These are phyloP conservation scores for Spinacia oleracea DNA, from an alignment of 179 eudicot genomes.

Conservation along the genomic window DNA sequence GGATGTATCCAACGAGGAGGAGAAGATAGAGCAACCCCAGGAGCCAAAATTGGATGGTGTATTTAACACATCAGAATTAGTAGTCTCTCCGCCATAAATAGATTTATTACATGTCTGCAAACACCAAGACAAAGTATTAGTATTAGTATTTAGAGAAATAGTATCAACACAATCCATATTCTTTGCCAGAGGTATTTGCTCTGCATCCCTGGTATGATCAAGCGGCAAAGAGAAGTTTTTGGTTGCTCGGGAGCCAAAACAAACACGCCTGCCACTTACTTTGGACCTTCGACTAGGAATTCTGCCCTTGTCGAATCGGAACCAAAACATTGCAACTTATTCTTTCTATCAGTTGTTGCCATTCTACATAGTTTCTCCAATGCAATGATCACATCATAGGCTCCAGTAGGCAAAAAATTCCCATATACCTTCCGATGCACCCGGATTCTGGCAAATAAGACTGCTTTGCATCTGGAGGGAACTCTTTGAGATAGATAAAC, in stretches of 20 bases:
- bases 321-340: constrained; percentile 17
- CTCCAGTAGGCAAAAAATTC: constrained; percentile 20
- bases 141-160: constrained; percentile 23
- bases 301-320: no score
- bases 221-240: no score
- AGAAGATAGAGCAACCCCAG: constrained; percentile 19
- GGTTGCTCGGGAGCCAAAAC: constrained; percentile 16
- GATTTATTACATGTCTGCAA: constrained; percentile 25
- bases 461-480: constrained; percentile 15
- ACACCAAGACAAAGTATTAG: constrained; percentile 25
- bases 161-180: constrained; percentile 28
- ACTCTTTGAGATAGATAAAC: constrained; percentile 17
- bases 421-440: constrained; percentile 26
- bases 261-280: constrained; percentile 7
- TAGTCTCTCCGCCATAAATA: constrained; percentile 18
- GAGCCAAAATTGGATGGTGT: constrained; percentile 19
- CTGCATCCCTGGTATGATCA: constrained; percentile 20
- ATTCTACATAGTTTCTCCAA: constrained; percentile 26
- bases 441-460: constrained; percentile 20
- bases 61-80: constrained; percentile 20
- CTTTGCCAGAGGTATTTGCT: constrained; percentile 20
- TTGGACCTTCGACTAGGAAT: constrained; percentile 11
- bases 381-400: constrained; percentile 21
- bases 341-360: constrained; percentile 19
- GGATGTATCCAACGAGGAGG: constrained; percentile 25